These are phyloP conservation scores for Dioszegia aurantiaca DNA, from an alignment of 768 basidiomycete species.

Conservation along the genomic window DNA sequence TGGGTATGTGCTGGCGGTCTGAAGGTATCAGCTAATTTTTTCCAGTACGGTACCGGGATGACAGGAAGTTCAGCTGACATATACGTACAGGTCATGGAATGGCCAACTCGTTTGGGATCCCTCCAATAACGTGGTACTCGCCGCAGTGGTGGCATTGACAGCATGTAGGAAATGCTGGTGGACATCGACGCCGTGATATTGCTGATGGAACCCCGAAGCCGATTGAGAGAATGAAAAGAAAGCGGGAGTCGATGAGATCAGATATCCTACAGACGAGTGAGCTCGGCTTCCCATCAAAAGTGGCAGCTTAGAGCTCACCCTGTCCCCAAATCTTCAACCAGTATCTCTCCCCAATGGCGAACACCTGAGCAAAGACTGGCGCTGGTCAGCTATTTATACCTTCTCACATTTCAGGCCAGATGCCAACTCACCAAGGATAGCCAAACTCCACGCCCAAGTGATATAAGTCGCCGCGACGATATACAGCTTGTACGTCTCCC, in stretches of 20 bases:
- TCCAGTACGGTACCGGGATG: too few relatives aligned
- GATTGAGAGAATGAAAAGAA: slow-evolving; percentile 19
- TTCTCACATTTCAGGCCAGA: too few relatives aligned
- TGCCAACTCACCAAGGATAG: slow-evolving; percentile 66
- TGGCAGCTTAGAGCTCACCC: slow-evolving; percentile 40
- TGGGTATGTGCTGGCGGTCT: slow-evolving; percentile 35
- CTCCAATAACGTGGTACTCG: neutral
- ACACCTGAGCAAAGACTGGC: slow-evolving; percentile 35
- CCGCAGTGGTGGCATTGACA: neutral
- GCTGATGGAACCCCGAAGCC: slow-evolving; percentile 6
- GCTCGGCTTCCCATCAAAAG: too few relatives aligned
- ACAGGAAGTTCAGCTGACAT: neutral
- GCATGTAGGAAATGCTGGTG: slow-evolving; percentile 34
- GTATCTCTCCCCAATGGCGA: slow-evolving; percentile 38
- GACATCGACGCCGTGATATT: slow-evolving; percentile 21
- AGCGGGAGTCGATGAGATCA: neutral
- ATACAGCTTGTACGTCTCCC: slow-evolving; percentile 61
- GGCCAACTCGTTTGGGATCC: neutral
- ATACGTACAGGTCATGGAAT: slow-evolving; percentile 3
- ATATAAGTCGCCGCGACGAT: slow-evolving; percentile 49
- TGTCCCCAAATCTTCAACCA: slow-evolving; percentile 83
- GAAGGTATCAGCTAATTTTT: neutral
- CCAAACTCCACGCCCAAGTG: slow-evolving; percentile 42
- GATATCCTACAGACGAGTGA: neutral
- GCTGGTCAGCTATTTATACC: slow-evolving; percentile 8